These are phyloP conservation scores for Penicillium sp. DNA, from an alignment of 2,329 filamentous ascomycete genomes.

Conservation along the genomic window DNA sequence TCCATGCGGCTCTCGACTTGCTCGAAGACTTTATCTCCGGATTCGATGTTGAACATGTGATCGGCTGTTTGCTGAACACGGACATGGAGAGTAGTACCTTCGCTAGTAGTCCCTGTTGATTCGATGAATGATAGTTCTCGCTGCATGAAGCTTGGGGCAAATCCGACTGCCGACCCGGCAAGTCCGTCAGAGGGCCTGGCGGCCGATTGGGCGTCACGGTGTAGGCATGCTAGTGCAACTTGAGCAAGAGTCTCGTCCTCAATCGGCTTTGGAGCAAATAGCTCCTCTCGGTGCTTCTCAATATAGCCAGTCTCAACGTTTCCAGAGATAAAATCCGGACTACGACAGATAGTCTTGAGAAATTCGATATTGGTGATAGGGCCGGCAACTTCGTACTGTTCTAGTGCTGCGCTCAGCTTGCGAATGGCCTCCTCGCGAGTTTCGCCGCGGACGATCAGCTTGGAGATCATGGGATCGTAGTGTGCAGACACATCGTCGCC, in stretches of 20 bases:
- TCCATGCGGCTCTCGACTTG: constrained; percentile 52
- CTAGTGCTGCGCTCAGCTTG: constrained; percentile 76
- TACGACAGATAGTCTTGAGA: constrained; percentile 80
- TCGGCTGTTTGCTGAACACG: constrained; percentile 53
- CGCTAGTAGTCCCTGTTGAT: constrained; percentile 44
- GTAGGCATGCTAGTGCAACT: constrained; percentile 74
- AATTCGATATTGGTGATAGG: constrained; percentile 97
- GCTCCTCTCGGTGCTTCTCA: constrained; percentile 75
- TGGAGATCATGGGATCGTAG: constrained; percentile 99
- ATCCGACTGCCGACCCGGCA: constrained; percentile 50
- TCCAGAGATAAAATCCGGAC: constrained; percentile 77
- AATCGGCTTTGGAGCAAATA: constrained; percentile 67
- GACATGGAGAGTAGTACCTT: constrained; percentile 45
- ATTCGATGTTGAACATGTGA: constrained; percentile 50
- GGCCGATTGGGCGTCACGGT: constrained; percentile 43
- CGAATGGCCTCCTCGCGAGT: constrained; percentile 78
- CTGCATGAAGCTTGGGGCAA: constrained; percentile 63
- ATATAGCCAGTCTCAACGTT: constrained; percentile 97
- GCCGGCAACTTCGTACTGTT: constrained; percentile 89
- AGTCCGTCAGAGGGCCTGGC: constrained; percentile 26
- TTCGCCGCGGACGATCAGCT: constrained; percentile 85
- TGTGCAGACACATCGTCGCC: constrained; percentile 91
- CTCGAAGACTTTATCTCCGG: constrained; percentile 39
- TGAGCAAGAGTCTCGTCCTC: constrained; percentile 78
- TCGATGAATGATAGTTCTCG: constrained; percentile 60